These are phyloP conservation scores for Sporothrix variecibatus DNA, from an alignment of 2,329 filamentous ascomycete genomes.

Conservation along the genomic window DNA sequence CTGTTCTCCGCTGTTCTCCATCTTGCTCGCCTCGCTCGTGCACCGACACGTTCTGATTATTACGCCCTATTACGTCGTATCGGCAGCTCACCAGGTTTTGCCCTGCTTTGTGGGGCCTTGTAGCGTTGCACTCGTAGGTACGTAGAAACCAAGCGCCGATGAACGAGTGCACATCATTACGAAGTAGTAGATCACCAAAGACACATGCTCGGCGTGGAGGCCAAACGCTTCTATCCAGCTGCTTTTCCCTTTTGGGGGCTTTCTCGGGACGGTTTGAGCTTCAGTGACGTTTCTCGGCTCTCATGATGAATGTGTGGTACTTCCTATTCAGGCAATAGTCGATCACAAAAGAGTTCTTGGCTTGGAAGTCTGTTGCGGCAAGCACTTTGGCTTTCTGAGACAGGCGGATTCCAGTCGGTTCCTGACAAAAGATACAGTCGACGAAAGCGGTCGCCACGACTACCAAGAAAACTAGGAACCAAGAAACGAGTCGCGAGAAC, in stretches of 20 bases:
- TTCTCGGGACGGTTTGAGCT: background rate
- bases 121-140: background rate
- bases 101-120: background rate
- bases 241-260: background rate
- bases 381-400: constrained; percentile 10
- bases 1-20: constrained; percentile 1
- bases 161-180: background rate
- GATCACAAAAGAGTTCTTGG: background rate
- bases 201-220: background rate
- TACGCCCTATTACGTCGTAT: constrained; percentile 23
- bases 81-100: constrained; percentile 13
- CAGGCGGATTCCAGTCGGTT: constrained; percentile 8
- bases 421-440: background rate
- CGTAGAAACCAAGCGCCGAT: constrained; percentile 7
- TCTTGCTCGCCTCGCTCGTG: background rate
- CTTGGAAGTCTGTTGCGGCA: background rate
- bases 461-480: background rate
- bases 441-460: constrained; percentile 20
- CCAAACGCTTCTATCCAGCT: background rate
- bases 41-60: constrained; percentile 23
- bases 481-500: no score
- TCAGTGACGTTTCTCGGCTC: background rate
- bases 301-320: background rate
- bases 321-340: background rate
- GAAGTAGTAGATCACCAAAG: background rate